Base-by-base conservation (phyloP, 495 filamentous ascomycete species). In the Hypoxylon intermedium region DNA sequence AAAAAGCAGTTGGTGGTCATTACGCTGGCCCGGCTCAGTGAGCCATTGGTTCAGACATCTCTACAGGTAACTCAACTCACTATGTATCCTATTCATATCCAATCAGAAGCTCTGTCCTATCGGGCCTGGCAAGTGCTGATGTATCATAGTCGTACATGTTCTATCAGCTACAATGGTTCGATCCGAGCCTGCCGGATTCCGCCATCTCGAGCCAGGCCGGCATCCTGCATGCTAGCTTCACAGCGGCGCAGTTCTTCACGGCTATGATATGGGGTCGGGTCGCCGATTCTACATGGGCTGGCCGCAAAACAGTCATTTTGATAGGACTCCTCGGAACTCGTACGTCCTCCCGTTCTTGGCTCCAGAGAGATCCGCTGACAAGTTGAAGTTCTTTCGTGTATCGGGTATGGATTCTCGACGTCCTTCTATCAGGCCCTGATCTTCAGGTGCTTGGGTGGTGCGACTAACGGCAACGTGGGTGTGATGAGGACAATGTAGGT, bases 201-300 rank as follows among this genome's bases (percentile, higher is more conserved):
- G 82, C 83, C 31, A 90, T 94, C 55, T 84, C 91, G 6, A 83
- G 81, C 18, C 91, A 93, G 61, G 90, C 88, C 2, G 91, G 91
- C 43, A 80, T 93, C 24, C 77, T 96, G 36, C 87, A 90, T 59
- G 89, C 87, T 28, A 84, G 84, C 56, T 96, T 94, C 68, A 90
- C 90, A 0, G 88, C 87, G 5, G 88, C 89, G 5, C 91, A 96
- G 75, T 92, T 92, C 71, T 77, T 90, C 20, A 93, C 91, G 0
- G 89, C 89, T n/a, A 90, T 95, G 71, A 68, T 90, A 18, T 94
- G 91, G 91, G 91, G 91, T 3, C 81, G 88, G 0, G 74, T 88
- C 21, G 88, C 90, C 2, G 90, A 94, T 73, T 84, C 85, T 2
- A 81, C 84, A 45, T 78, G 78, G 70, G 82, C 84, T 36, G 91